Conservation (phyloP, 805 yeast species). For the Candida ortonii region DNA sequence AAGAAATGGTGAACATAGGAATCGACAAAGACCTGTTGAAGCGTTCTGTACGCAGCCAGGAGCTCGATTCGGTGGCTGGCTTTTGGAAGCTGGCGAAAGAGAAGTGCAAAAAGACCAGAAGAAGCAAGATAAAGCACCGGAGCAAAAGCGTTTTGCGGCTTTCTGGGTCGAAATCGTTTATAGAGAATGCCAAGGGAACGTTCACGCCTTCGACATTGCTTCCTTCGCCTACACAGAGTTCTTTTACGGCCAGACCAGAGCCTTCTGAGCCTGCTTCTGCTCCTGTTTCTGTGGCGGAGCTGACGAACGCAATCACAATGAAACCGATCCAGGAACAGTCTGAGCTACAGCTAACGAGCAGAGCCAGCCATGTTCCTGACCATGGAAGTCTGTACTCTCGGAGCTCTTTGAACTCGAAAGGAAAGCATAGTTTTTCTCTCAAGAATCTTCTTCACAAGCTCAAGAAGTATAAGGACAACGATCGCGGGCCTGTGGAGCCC, state of each 20-base stretch:
- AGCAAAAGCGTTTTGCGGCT: conserved; percentile 32
- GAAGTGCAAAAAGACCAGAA: conserved; percentile 38
- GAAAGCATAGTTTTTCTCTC: conserved; percentile 12
- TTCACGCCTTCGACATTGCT: conserved; percentile 18
- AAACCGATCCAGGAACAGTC: conserved; percentile 3
- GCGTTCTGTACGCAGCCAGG: conserved; percentile 52
- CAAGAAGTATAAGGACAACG: conserved; percentile 7
- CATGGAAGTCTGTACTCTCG: conserved; percentile 2
- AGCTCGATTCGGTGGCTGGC: conserved; percentile 72
- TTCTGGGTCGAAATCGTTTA: conserved; percentile 25
- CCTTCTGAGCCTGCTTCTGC: too few species aligned
- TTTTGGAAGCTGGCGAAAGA: conserved; percentile 69
- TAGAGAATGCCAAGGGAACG: conserved; percentile 21
- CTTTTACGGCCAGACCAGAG: conserved; percentile 5
- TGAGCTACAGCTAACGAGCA: too few species aligned
- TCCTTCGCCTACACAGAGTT: conserved; percentile 10
- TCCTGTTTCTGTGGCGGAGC: too few species aligned
- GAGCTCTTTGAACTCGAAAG: conserved; percentile 4
- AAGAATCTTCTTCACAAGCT: conserved; percentile 12
- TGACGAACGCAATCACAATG: too few species aligned
- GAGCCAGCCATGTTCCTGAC: too few species aligned
- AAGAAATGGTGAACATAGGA: conserved; percentile 57
- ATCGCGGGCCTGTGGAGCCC: conserved; percentile 2
- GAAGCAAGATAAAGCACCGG: conserved; percentile 27
- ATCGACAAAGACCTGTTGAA: conserved; percentile 60